Percentiles rank a stretch among this genome's conserved stretches.
phyloP scores from a whole-genome alignment of 345 rosid genomes.

The Passiflora organensis region DNA sequence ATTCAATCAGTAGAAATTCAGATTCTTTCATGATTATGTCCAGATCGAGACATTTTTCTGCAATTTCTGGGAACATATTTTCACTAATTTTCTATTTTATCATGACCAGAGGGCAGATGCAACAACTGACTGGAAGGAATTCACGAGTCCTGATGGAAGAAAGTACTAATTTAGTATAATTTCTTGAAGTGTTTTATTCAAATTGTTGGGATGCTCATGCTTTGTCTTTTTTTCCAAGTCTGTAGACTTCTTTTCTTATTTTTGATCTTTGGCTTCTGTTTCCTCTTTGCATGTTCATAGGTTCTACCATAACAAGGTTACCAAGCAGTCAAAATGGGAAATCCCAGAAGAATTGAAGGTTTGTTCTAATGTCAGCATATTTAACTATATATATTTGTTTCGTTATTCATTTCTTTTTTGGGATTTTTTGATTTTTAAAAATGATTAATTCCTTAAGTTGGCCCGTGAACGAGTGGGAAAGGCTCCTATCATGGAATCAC shows the following conservation, averaged over 20 bases:
- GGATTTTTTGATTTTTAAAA: constrained; percentile 3
- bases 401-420: constrained; percentile 7
- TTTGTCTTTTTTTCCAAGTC: neutral
- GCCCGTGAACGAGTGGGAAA: constrained; percentile 73
- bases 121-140: constrained; percentile 92
- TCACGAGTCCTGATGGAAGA: constrained; percentile 85
- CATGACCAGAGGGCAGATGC: constrained; percentile 84
- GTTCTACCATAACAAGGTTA: constrained; percentile 77
- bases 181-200: constrained; percentile 12
- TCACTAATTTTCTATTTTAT: too few relatives aligned
- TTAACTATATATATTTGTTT: constrained; percentile 5
- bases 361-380: constrained; percentile 11
- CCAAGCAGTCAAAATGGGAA: constrained; percentile 86
- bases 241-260: constrained; percentile 16
- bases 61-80: too few relatives aligned
- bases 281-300: constrained; percentile 37
- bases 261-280: constrained; percentile 8
- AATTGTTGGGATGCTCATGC: neutral
- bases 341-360: constrained; percentile 94
- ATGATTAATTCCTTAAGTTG: constrained; percentile 38
- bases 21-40: too few relatives aligned
- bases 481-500: constrained; percentile 30
- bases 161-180: constrained; percentile 36
- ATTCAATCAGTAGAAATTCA: too few relatives aligned
- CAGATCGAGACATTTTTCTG: too few relatives aligned